A percentile compares a stretch with the other conserved stretches of the same genome.
phyloP scores from a whole-genome alignment of 768 basidiomycete species.

The Hericium erinaceus region DNA sequence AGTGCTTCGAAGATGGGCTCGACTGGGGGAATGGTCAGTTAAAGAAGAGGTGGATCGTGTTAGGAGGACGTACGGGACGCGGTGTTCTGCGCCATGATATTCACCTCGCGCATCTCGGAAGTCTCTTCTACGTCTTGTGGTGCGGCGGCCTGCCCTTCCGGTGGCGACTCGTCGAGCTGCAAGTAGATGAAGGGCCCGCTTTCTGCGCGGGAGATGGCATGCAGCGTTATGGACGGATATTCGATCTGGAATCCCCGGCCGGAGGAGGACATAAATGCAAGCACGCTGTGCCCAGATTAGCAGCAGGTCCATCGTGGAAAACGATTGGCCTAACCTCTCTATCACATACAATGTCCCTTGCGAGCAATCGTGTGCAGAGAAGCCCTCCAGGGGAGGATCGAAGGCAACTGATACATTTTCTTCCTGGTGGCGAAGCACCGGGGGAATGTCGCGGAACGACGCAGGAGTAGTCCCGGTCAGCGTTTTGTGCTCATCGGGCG shows the following conservation, averaged over 20 bases:
- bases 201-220: conserved; percentile 77
- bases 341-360: conserved; percentile 75
- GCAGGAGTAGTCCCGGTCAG: conserved; percentile 73
- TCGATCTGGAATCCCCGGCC: conserved; percentile 74
- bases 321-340: conserved; percentile 52
- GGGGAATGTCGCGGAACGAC: conserved; percentile 80
- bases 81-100: conserved; percentile 55
- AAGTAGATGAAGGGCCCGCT: conserved; percentile 75
- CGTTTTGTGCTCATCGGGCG: conserved; percentile 57
- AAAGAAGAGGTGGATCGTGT: background rate
- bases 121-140: conserved; percentile 33
- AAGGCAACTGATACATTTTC: conserved; percentile 59
- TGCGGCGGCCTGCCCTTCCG: conserved; percentile 8
- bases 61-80: conserved; percentile 44
- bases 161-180: conserved; percentile 73
- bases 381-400: conserved; percentile 58
- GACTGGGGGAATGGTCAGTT: conserved; percentile 34
- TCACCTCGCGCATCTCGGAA: conserved; percentile 68
- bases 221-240: conserved; percentile 87
- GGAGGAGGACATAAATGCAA: conserved; percentile 66
- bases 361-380: conserved; percentile 39
- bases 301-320: background rate
- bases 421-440: conserved; percentile 69
- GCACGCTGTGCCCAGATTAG: conserved; percentile 35
- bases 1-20: conserved; percentile 83